These are phyloP conservation scores for Arabis alpina DNA, from an alignment of 345 rosid genomes.

Conservation along the genomic window DNA sequence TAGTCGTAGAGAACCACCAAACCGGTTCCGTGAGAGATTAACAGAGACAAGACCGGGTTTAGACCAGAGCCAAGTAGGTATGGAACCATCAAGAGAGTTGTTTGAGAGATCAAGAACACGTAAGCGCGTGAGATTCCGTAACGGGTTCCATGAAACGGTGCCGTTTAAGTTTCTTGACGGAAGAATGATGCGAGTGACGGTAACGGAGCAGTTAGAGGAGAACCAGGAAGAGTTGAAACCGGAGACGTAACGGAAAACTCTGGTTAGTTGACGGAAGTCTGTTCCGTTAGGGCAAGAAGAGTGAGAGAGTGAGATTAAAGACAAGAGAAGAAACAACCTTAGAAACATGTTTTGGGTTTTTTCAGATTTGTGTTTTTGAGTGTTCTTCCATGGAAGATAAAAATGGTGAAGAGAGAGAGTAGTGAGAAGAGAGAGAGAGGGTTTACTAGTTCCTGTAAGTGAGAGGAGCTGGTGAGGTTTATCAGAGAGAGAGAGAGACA, in stretches of 20 bases:
- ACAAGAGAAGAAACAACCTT: conserved; percentile 46
- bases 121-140: conserved; percentile 58
- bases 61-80: conserved; percentile 81
- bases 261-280: conserved; percentile 53
- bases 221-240: conserved; percentile 74
- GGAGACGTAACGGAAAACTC: conserved; percentile 67
- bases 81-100: conserved; percentile 69
- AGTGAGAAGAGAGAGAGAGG: conserved; percentile 12
- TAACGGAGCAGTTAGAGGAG: conserved; percentile 54
- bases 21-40: conserved; percentile 56
- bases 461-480: conserved; percentile 38
- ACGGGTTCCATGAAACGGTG: conserved; percentile 64
- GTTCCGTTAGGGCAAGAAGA: conserved; percentile 47
- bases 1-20: conserved; percentile 59
- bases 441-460: conserved; percentile 9
- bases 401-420: conserved; percentile 3
- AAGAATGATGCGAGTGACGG: conserved; percentile 50
- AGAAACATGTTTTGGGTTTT: conserved; percentile 23
- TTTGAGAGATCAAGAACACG: conserved; percentile 66
- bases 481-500: conserved; percentile 23
- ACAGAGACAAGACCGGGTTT: conserved; percentile 45
- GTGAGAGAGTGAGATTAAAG: conserved; percentile 49
- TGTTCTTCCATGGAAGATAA: conserved; percentile 41
- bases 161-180: conserved; percentile 72
- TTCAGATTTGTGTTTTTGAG: conserved; percentile 13